Conservation (phyloP, 345 rosid genomes). For the Gossypium sturtianum region DNA sequence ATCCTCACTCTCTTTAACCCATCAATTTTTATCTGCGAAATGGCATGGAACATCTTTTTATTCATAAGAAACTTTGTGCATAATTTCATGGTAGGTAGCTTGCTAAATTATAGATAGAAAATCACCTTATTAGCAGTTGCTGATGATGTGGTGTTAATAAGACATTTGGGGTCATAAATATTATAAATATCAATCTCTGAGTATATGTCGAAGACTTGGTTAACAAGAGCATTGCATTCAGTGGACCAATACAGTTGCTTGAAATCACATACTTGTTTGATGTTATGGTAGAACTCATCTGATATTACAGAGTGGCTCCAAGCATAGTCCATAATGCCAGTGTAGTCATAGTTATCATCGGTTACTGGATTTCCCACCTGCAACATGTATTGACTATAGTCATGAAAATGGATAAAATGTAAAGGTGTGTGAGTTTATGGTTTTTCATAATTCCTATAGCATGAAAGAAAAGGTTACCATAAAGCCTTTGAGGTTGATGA, state of each 20-base stretch:
- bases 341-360: conserved; percentile 38
- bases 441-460: neutral
- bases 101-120: neutral
- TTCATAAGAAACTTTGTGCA: neutral
- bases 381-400: neutral
- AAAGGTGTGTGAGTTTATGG: neutral
- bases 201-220: conserved; percentile 26
- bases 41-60: neutral
- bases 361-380: conserved; percentile 62
- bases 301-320: conserved; percentile 68
- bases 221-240: conserved; percentile 35
- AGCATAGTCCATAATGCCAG: conserved; percentile 51
- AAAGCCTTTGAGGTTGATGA: conserved; percentile 39
- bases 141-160: conserved; percentile 20
- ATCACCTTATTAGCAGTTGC: neutral
- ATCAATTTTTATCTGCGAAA: conserved; percentile 4
- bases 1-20: conserved; percentile 33
- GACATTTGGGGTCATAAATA: conserved; percentile 51
- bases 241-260: conserved; percentile 32
- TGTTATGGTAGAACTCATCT: conserved; percentile 31
- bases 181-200: conserved; percentile 56
- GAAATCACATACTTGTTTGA: conserved; percentile 45
- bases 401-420: neutral
- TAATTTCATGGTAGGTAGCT: neutral
- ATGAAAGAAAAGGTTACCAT: conserved; percentile 16